Base-by-base conservation (phyloP, 352 stramenopile genomes). In the Halophytophthora batemanensis region DNA sequence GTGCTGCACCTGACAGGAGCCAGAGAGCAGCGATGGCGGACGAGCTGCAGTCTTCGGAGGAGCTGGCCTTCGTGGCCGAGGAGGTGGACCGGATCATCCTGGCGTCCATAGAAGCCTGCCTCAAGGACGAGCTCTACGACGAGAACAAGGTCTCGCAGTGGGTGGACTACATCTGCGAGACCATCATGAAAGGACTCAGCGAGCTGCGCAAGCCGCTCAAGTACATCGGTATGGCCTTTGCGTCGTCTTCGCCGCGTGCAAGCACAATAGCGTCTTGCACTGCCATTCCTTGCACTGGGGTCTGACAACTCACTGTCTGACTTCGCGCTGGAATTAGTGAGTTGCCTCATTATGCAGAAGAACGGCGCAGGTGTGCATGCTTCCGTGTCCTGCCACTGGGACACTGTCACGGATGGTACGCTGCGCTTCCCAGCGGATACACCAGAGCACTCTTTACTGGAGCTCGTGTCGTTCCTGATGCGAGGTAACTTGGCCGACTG, bases 321-420 rank as follows among this genome's bases (percentile, higher is more conserved):
- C n/a, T n/a, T n/a, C 28, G 4, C 45, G 6, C 19, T 40, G 28
- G 21, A 5, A 54, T 29, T 57, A 79, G 86, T 97, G 36, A 96
- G 86, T 49, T 95, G 82, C 47, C 60, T 94, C 7, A 93, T 97
- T 62, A 96, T 97, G 80, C 90, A 97, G 63, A 97, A 96, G 64
- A 97, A 97, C 58, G 90, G 90, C 42, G 89, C 90, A 2, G 90
- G 90, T 15, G 69, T 97, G 11, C 90, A 97, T 54, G 70, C 86
- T 8, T 74, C 83, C 11, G 80, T 97, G 41, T 96, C 85, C 12
- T 96, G 86, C 28, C 92, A 93, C 51, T 96, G 89, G 90, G 90
- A 97, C 56, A 93, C 81, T 1, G 82, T 78, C 57, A 97, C 76
- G 17, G 90, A 97, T 50, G 93, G 92, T 82, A 64, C 23, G 17